Evolutionary conservation across 2,329 filamentous ascomycete genomes (phyloP), one percentile per base, ranked within the genome.

Genomic region (Aspergillus sp.): DNA sequence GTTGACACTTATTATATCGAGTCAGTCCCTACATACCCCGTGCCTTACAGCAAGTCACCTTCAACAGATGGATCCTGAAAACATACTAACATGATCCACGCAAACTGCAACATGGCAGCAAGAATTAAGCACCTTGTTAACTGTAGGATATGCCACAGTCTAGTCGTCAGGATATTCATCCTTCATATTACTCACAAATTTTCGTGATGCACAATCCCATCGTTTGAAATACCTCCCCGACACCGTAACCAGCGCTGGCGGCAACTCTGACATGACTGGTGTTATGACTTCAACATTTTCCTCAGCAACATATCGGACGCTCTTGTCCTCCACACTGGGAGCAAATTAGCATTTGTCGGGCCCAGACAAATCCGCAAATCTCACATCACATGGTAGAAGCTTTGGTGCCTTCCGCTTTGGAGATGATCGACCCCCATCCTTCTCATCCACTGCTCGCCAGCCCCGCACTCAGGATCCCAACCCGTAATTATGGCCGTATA

Each of bases 131-230:
- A n/a, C 20, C 7, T 3, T 42, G 9, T 17, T 42, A 4, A 20
- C 12, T 20, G n/a, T 42, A 42, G 7, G 9, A n/a, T 11, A 11
- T 42, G 39, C 39, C 4, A 3, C 22, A 30, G 17, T 48, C 53
- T 60, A 96, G 74, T 96, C 91, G 69, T 96, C 89, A 0, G 93
- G 93, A 73, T 92, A 97, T 68, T 93, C 86, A 65, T 96, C 90
- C 64, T 76, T 76, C 53, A 90, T 80, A 72, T 97, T 98, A 65
- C 91, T 96, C 32, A 96, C 82, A 76, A 98, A 99, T 4, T 76
- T 80, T 63, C 85, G 85, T 0, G 75, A 80, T 34, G 77, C 78
- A 4, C 72, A 68, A 73, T 97, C 90, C 81, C 92, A 98, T 42
- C 91, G 82, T 74, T 91, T 96, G 74, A 99, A 98, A 73, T 90